Percentiles rank a stretch among this genome's conserved stretches.
Conservation (phyloP, 2,329 filamentous ascomycete species). For the Didymella glomerata region DNA sequence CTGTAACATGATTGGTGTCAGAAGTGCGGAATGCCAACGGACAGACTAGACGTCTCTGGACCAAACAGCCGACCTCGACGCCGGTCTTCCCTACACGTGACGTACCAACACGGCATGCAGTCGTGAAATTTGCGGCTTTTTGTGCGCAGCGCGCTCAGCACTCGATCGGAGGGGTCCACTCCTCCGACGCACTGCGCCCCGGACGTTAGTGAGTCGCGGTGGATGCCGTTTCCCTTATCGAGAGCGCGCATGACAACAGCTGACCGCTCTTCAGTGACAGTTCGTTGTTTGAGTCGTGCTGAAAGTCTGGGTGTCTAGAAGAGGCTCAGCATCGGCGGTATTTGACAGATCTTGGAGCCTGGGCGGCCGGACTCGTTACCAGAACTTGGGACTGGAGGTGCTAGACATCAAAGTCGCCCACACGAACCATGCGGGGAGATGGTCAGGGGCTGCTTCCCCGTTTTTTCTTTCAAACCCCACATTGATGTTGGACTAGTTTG, state of each 20-base stretch:
- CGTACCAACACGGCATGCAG: constrained; percentile 16
- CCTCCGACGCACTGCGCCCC: constrained; percentile 27
- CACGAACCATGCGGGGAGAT: constrained; percentile 18
- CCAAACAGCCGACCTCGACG: constrained; percentile 31
- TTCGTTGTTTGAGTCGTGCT: not conserved
- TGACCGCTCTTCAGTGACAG: constrained; percentile 9
- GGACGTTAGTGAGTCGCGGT: constrained; percentile 16
- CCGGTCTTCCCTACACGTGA: constrained; percentile 34
- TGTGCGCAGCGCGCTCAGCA: constrained; percentile 13
- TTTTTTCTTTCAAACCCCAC: not conserved
- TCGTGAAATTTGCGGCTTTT: constrained; percentile 33
- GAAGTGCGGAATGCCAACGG: constrained; percentile 27
- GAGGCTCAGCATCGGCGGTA: constrained; percentile 13
- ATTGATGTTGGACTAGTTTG: not conserved
- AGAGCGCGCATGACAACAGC: constrained; percentile 4
- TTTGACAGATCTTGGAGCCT: constrained; percentile 6
- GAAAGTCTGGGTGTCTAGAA: not conserved
- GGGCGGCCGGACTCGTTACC: constrained; percentile 12
- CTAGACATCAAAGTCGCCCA: constrained; percentile 15
- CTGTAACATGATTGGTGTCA: constrained; percentile 38
- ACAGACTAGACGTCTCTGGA: constrained; percentile 35
- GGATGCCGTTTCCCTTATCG: constrained; percentile 10
- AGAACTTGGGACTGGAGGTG: constrained; percentile 9
- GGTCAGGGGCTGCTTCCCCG: constrained; percentile 14
- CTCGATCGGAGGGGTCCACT: constrained; percentile 34